phyloP scores from a whole-genome alignment of 805 yeast genomes.

The Wickerhamomyces silvicola region DNA sequence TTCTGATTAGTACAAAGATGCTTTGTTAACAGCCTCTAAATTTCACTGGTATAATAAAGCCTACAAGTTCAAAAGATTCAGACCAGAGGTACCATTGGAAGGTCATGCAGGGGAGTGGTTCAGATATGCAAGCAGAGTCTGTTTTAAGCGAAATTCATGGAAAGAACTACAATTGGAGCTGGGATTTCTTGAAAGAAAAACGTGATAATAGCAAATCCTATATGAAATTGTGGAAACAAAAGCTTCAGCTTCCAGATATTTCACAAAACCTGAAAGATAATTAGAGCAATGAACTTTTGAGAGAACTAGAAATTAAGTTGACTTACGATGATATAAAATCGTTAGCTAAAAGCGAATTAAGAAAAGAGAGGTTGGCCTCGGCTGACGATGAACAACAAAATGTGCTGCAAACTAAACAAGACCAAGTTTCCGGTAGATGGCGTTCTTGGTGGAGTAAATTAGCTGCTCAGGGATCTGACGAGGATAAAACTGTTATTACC shows the following conservation, averaged over 20 bases:
- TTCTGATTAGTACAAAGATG: constrained; percentile 76
- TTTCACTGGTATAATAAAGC: constrained; percentile 75
- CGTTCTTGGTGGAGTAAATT: constrained; percentile 59
- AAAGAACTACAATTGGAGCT: constrained; percentile 73
- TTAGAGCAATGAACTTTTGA: constrained; percentile 33
- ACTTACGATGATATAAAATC: constrained; percentile 76
- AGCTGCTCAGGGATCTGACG: constrained; percentile 22
- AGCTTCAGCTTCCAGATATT: constrained; percentile 33
- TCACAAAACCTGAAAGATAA: constrained; percentile 28
- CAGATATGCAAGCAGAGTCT: constrained; percentile 67
- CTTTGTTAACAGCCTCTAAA: constrained; percentile 74
- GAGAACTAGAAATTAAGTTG: constrained; percentile 50
- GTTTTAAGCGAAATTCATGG: constrained; percentile 79
- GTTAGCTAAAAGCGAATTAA: constrained; percentile 59
- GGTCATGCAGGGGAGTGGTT: constrained; percentile 83
- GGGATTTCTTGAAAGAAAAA: constrained; percentile 72
- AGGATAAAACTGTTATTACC: constrained; percentile 47
- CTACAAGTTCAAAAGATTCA: constrained; percentile 59
- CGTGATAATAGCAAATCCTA: constrained; percentile 69
- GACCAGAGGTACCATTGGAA: constrained; percentile 47
- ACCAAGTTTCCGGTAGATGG: constrained; percentile 46
- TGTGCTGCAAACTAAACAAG: constrained; percentile 7
- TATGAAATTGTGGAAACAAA: constrained; percentile 57
- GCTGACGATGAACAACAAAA: constrained; percentile 13
- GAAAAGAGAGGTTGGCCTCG: constrained; percentile 41